Base-by-base conservation (phyloP, 2,329 filamentous ascomycete species). In the Colletotrichum viniferum region DNA sequence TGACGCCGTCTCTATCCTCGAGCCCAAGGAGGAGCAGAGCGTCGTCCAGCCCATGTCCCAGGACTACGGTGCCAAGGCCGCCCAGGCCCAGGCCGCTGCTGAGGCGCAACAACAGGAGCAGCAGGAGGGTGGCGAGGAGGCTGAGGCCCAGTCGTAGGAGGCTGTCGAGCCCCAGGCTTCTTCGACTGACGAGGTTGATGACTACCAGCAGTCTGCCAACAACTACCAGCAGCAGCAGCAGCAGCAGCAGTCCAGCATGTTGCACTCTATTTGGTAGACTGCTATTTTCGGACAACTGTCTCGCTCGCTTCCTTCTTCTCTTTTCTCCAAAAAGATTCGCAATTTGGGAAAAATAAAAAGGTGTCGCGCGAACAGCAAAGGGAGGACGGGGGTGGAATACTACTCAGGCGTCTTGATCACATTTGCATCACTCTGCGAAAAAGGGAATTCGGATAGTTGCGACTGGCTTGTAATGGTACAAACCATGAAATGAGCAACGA, bases 21-120 rank as follows among this genome's bases (percentile, higher is more conserved):
- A 99, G 92, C 97, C 97, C 89, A 99, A 99, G 95, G 97, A 99
- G 90, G 97, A 99, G 93, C 92, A 96, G 87, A 93, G 94, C 83
- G 94, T 98, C 80, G 92, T 98, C 83, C 96, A 98, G 89, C 97
- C 97, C 86, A 94, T 96, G 88, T 96, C 94, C 89, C 96, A 98
- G 90, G 97, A 99, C 91, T 99, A 99, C 90, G 97, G 97, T 84
- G 95, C 96, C 82, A 99, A 99, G 95, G 90, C 90, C 78, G 90
- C 90, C 78, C 87, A 89, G 84, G 85, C 87, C 81, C 92, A 94
- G 86, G 92, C 92, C 77, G 91, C 92, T 79, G 93, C 91, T 79
- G 90, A 91, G 83, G 91, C 91, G 82, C 85, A 86, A 79, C 88
- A 90, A 78, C 90, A 90, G 83, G 86, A 88, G 83, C 84, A 84